These are phyloP conservation scores for Gentiana macrophylla DNA, from an alignment of 257 asterid genomes.

Conservation along the genomic window DNA sequence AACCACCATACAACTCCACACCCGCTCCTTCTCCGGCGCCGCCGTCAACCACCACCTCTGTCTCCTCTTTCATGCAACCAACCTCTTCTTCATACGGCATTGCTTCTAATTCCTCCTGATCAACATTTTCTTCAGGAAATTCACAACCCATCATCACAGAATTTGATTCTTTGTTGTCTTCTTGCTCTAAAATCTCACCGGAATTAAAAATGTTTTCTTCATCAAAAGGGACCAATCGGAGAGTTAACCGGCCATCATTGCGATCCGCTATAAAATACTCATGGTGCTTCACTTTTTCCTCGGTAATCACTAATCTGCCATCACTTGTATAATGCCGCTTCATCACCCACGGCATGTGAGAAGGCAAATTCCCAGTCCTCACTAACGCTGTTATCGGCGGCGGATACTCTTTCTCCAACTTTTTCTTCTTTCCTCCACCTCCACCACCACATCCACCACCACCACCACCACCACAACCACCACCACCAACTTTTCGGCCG, in stretches of 20 bases:
- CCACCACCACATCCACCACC: background rate
- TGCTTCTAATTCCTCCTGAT: background rate
- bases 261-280: conserved; percentile 54
- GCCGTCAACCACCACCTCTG: no score
- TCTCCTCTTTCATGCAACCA: background rate
- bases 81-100: background rate
- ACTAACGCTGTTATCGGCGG: conserved; percentile 55
- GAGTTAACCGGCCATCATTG: conserved; percentile 46
- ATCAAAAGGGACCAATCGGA: conserved; percentile 37
- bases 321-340: conserved; percentile 33
- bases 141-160: background rate
- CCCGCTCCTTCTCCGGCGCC: no score
- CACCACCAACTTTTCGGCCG: background rate
- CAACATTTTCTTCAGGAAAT: background rate
- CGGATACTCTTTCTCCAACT: conserved; percentile 26
- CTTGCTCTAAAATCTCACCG: background rate
- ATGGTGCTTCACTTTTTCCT: conserved; percentile 44
- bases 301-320: conserved; percentile 50
- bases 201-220: conserved; percentile 5
- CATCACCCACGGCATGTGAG: conserved; percentile 63
- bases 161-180: background rate
- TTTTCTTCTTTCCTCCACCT: background rate
- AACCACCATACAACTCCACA: no score
- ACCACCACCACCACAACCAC: conserved; percentile 7
- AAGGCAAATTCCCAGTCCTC: conserved; percentile 22